These are phyloP conservation scores for Komagataea norvegica DNA, from an alignment of 1,139 yeast genomes.

Conservation along the genomic window DNA sequence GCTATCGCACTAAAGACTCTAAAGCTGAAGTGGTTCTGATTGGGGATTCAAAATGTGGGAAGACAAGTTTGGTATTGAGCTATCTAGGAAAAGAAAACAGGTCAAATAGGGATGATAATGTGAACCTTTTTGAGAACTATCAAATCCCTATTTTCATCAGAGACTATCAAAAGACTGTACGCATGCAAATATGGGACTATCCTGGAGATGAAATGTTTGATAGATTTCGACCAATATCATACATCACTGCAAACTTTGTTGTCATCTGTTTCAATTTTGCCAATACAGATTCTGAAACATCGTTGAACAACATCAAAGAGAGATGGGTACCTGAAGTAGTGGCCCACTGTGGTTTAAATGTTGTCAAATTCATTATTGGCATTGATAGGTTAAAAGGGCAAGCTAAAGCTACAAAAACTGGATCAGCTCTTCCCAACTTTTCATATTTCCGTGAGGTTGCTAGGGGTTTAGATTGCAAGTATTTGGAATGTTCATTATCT, in stretches of 20 bases:
- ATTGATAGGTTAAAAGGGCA: conserved; percentile 22
- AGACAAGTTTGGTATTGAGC: conserved; percentile 21
- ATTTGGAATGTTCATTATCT: conserved; percentile 21
- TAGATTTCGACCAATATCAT: conserved; percentile 60
- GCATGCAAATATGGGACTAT: conserved; percentile 45
- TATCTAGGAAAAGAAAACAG: conserved; percentile 15
- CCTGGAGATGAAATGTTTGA: conserved; percentile 56
- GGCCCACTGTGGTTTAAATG: conserved; percentile 20
- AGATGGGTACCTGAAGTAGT: conserved; percentile 31
- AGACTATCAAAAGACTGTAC: conserved; percentile 11
- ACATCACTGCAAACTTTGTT: conserved; percentile 64
- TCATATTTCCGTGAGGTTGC: conserved; percentile 17
- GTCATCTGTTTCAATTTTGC: conserved; percentile 49
- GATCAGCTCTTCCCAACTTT: conserved; percentile 11
- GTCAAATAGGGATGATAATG: conserved; percentile 7
- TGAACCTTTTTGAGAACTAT: conserved; percentile 22
- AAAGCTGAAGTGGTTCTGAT: conserved; percentile 18
- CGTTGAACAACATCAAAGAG: conserved; percentile 34
- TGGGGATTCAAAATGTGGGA: conserved; percentile 27
- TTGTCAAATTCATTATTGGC: conserved; percentile 21
- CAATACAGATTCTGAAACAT: conserved; percentile 56
- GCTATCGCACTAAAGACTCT: not conserved
- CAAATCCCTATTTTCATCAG: conserved; percentile 28
- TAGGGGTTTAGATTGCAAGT: conserved; percentile 14
- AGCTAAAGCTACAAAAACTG: conserved; percentile 5